Evolutionary conservation across 108 stramenopile genomes (phyloP).

Genomic region (Ochromonas danica): DNA sequence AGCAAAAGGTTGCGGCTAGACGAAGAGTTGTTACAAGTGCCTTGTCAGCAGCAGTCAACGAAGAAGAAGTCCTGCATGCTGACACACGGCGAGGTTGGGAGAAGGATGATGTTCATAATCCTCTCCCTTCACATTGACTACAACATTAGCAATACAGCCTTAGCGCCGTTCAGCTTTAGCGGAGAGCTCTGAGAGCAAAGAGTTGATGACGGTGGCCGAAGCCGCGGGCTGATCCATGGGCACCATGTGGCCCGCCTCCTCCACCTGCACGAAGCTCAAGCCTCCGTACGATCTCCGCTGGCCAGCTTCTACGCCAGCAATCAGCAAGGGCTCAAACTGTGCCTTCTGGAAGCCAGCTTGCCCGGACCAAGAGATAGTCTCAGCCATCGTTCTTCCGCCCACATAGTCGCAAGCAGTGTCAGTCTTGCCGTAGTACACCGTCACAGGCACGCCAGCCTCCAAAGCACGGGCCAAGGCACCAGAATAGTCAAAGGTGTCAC

Average conservation of each 20-base stretch:
- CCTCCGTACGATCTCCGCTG: neutral
- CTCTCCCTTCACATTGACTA: no score
- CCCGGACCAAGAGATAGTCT: conserved; percentile 22
- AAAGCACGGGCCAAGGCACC: conserved; percentile 17
- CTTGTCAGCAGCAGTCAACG: no score
- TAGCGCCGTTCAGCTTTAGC: no score
- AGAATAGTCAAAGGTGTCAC: conserved; percentile 27
- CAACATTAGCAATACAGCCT: no score
- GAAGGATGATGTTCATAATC: no score
- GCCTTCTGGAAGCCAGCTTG: neutral
- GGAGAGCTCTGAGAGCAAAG: neutral
- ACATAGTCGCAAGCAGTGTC: conserved; percentile 34
- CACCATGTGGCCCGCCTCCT: conserved; percentile 31
- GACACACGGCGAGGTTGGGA: no score
- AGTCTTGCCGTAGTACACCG: conserved; percentile 29
- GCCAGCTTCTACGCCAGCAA: conserved; percentile 29
- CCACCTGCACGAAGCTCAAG: conserved; percentile 11
- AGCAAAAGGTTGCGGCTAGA: no score
- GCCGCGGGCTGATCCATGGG: conserved; percentile 32
- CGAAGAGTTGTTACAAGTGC: no score
- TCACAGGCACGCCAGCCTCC: conserved; percentile 26
- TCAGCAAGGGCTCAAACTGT: neutral
- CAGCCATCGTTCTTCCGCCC: conserved; percentile 17
- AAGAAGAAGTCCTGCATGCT: no score
- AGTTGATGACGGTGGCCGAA: neutral